Percentiles rank a stretch among this genome's conserved stretches.
Evolutionary conservation across 225 moss, liverwort and hornwort genomes (phyloP).

Genomic region (Physcomitrellopsis africana): DNA sequence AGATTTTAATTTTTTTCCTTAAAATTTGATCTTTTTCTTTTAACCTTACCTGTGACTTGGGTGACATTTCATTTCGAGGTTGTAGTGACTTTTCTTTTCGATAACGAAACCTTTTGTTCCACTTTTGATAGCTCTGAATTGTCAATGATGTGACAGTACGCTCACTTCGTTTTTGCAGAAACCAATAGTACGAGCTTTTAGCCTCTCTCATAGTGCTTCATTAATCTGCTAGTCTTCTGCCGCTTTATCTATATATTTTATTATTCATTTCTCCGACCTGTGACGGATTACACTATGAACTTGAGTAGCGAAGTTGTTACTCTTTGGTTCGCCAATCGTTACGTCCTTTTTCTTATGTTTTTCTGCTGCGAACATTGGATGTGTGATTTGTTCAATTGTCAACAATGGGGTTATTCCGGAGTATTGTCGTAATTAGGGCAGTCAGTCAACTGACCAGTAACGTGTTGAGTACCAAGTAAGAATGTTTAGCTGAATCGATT

Average conservation of each 20-base stretch:
- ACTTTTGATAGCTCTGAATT: conserved; percentile 21
- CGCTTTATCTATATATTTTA: too few species aligned
- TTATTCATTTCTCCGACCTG: conserved; percentile 21
- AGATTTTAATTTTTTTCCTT: neutral
- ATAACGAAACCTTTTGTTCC: conserved; percentile 9
- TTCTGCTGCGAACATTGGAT: neutral
- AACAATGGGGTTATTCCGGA: neutral
- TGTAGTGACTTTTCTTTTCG: conserved; percentile 23
- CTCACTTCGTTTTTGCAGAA: conserved; percentile 24
- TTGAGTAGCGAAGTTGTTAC: conserved; percentile 8
- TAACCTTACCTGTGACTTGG: conserved; percentile 18
- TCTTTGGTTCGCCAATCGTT: neutral
- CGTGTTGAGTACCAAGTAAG: conserved; percentile 1
- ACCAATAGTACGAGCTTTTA: conserved; percentile 5
- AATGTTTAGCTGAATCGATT: neutral
- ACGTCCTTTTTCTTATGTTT: neutral
- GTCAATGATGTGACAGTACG: conserved; percentile 24
- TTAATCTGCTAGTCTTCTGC: neutral
- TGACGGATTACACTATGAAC: conserved; percentile 20
- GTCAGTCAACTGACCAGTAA: neutral
- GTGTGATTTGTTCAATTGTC: neutral
- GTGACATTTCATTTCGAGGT: conserved; percentile 35
- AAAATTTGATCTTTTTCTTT: too few species aligned
- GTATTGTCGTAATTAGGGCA: neutral
- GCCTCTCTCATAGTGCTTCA: conserved; percentile 1